Conservation (phyloP, 495 filamentous ascomycete genomes). For the Tetracladium marchalianum region DNA sequence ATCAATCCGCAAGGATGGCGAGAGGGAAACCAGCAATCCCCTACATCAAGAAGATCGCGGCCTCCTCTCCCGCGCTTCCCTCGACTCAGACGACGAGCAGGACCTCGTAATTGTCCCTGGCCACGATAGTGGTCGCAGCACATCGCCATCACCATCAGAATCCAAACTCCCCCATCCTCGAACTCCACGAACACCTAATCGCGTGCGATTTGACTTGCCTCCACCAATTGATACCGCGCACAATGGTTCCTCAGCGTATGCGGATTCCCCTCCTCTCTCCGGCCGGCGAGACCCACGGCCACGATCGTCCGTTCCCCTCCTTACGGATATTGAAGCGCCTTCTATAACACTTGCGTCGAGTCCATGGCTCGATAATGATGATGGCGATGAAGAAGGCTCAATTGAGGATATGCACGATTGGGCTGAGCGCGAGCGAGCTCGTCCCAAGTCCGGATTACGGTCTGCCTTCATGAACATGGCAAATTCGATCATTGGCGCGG, state of each 20-base stretch:
- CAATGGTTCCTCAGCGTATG: constrained; percentile 11
- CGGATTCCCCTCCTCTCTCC: constrained; percentile 12
- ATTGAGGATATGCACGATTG: constrained; percentile 28
- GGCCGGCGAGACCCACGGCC: constrained; percentile 25
- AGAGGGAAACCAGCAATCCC: constrained; percentile 1
- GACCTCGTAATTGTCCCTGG: constrained; percentile 28
- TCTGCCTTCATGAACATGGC: constrained; percentile 95
- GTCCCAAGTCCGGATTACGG: constrained; percentile 38
- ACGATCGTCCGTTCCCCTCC: constrained; percentile 55
- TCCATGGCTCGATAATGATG: constrained; percentile 23
- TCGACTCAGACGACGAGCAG: constrained; percentile 23
- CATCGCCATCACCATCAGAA: constrained; percentile 13
- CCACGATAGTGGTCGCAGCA: constrained; percentile 5
- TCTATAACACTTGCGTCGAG: constrained; percentile 67
- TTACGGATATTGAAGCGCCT: constrained; percentile 82
- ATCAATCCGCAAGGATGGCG: constrained; percentile 10
- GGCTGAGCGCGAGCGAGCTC: constrained; percentile 31
- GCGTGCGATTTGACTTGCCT: constrained; percentile 80
- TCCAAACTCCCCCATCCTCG: constrained; percentile 27
- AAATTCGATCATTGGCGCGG: constrained; percentile 95
- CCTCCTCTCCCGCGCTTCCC: constrained; percentile 27
- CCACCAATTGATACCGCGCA: constrained; percentile 29
- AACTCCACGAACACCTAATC: constrained; percentile 69
- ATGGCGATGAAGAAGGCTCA: constrained; percentile 11
- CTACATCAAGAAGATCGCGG: constrained; percentile 34